Base-by-base conservation (phyloP, 768 basidiomycete genomes). In the Boletus rubescentipes region DNA sequence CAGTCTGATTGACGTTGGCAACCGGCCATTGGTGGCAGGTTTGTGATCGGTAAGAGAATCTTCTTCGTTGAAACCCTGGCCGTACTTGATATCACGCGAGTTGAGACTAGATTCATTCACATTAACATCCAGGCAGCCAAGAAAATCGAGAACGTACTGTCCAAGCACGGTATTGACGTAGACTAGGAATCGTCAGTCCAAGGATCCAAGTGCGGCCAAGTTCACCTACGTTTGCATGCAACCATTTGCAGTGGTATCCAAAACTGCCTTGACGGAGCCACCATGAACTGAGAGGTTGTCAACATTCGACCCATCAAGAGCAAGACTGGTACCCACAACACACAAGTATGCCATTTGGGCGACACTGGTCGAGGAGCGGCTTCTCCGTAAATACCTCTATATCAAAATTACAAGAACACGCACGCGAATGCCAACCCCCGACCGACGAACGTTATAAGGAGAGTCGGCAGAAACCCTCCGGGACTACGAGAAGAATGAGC, bases 231-330 rank as follows among this genome's bases (percentile, higher is more conserved):
- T 40, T 67, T 72, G 53, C 59, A 38, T 9, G 58, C 23, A 4
- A 61, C 18, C 70, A 70, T 71, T 48, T 70, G 66, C 2, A 70
- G 14, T 11, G 61, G 57, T 40, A 70, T 34, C 68, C 70, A 72
- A 46, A 44, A 51, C 12, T 34, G 62, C 32, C 36, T 58, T 10
- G 61, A 55, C 4, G 68, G 70, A 8, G 54, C 45, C 5, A 46
- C 60, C 14, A 68, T 10, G 32, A 70, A 68, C 70, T 71, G 20
- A 5, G 16, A 2, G 3, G 20, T 6, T 14, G 16, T 67, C n/a
- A 56, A 10, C 2, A 41, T 9, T 1, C 9, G 7, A 3, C 2
- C 2, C 15, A 30, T 14, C 16, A 9, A 18, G 35, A 16, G 15
- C 16, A 37, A n/a, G 18, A 23, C n/a, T 3, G 5, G 42, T 20